A percentile compares a stretch with the other conserved stretches of the same genome.
phyloP scores from a whole-genome alignment of 805 yeast species.

The Kazachstania africana region DNA sequence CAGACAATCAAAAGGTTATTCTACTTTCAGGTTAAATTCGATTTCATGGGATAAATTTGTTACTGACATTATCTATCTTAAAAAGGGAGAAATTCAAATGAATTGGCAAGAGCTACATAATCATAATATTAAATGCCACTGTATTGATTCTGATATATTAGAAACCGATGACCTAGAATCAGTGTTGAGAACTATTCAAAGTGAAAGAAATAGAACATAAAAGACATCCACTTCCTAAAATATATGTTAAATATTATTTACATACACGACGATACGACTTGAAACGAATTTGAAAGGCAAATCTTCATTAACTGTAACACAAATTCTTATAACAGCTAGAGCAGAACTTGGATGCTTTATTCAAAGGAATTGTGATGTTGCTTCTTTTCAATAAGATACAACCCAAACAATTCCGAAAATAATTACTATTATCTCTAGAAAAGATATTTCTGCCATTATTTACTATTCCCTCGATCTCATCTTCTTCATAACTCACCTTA shows the following conservation, averaged over 20 bases:
- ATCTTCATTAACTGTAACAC: no score
- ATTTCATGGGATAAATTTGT: constrained; percentile 37
- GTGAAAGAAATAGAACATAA: no score
- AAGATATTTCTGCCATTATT: constrained; percentile 43
- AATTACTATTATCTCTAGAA: constrained; percentile 29
- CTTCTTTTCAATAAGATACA: constrained; percentile 46
- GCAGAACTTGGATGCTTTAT: constrained; percentile 18
- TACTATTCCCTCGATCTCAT: constrained; percentile 35
- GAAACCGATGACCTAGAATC: constrained; percentile 14
- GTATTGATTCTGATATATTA: constrained; percentile 16
- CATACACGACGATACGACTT: no score
- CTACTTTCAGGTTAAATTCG: neutral
- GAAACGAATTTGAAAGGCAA: no score
- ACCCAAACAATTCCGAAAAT: constrained; percentile 38
- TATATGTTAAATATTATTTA: no score
- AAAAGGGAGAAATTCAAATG: constrained; percentile 38
- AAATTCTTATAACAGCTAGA: constrained; percentile 27
- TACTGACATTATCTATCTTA: constrained; percentile 52
- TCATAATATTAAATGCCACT: constrained; percentile 36
- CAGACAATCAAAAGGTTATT: constrained; percentile 10
- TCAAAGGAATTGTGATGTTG: constrained; percentile 27
- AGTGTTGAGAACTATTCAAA: no score
- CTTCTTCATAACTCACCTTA: constrained; percentile 36
- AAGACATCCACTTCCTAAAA: no score
- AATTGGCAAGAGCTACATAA: constrained; percentile 30